Conservation (phyloP, 805 yeast genomes). For the Wickerhamia fluorescens region DNA sequence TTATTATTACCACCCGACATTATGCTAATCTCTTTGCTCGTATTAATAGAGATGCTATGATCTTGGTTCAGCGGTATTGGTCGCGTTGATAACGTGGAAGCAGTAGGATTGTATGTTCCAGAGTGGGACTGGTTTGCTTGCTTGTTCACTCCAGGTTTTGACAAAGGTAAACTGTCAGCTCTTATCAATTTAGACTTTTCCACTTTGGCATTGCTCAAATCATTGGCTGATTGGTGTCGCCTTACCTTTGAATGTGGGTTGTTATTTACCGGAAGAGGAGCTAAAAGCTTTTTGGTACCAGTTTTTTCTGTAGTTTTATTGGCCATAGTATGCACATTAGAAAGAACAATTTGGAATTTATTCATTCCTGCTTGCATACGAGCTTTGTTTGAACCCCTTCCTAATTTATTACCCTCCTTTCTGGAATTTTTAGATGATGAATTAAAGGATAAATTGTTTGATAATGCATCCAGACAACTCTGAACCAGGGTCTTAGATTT, state of each 20-base stretch:
- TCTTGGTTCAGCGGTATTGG: slow-evolving; percentile 3
- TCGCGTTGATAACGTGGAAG: not conserved
- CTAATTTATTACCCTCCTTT: too few relatives aligned
- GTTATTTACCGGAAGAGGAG: not conserved
- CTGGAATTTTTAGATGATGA: slow-evolving; percentile 1
- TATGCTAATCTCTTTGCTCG: slow-evolving; percentile 24
- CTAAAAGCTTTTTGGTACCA: slow-evolving; percentile 5
- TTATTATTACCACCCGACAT: slow-evolving; percentile 16
- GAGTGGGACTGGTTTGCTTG: not conserved
- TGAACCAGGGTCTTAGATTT: slow-evolving; percentile 2
- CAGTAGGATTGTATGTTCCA: slow-evolving; percentile 1
- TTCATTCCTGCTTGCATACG: slow-evolving; percentile 34
- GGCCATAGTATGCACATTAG: slow-evolving; percentile 25
- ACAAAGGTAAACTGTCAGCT: too few relatives aligned
- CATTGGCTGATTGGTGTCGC: not conserved
- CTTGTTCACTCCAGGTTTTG: not conserved
- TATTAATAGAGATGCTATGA: slow-evolving; percentile 6
- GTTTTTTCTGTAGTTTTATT: slow-evolving; percentile 3
- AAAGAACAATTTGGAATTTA: slow-evolving; percentile 40
- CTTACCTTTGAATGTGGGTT: slow-evolving; percentile 1
- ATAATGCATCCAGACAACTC: too few relatives aligned
- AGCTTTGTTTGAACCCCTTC: too few relatives aligned
- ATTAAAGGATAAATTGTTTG: too few relatives aligned
- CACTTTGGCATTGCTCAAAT: not conserved
- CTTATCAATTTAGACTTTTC: not conserved